Base-by-base conservation (phyloP, 106 monocot species). In the Allium cepa region DNA sequence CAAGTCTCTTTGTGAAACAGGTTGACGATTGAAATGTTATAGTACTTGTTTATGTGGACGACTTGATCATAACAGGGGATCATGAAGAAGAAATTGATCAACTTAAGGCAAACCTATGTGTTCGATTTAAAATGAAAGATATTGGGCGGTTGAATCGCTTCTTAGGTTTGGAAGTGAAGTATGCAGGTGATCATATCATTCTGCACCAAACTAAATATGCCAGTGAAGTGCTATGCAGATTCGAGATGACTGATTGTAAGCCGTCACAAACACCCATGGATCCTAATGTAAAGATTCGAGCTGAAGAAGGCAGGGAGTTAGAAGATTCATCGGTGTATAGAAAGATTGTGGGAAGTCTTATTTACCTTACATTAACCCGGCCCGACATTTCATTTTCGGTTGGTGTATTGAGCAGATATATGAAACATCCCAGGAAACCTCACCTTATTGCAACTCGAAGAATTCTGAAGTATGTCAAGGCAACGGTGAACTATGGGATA, bases 171-270 rank as follows among this genome's bases (percentile, higher is more conserved):
- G 71, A 71, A 47, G 70, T 70, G 22, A 22, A 4, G 70, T 58
- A 26, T 46, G 70, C 7, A 45, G 13, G 14, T 12, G 26, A 27
- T 10, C 9, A 2, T 1, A 14, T 71, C n/a, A 49, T 71, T 48
- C 18, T 71, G 3, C 8, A 10, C 15, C 59, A 71, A 71, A 9
- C 11, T 8, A 71, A 71, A 49, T 71, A 71, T 18, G 26, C 59
- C 22, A 7, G 7, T 60, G 48, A 49, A 71, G 14, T 49, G 58
- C 12, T 71, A 9, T 59, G 16, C 49, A 49, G 60, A 7, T 11
- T 16, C 0, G 18, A 56, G 2, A 15, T 60, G 17, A 3, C 50
- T n/a, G 59, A 60, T 59, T 26, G 7, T 1, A 17, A 28, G 17
- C 4, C 47, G 22, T 12, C 47, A 2, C 2, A 8, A 10, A 47